phyloP scores from a whole-genome alignment of 2,329 filamentous ascomycete genomes.

The Phaeosphaeriaceae sp. region DNA sequence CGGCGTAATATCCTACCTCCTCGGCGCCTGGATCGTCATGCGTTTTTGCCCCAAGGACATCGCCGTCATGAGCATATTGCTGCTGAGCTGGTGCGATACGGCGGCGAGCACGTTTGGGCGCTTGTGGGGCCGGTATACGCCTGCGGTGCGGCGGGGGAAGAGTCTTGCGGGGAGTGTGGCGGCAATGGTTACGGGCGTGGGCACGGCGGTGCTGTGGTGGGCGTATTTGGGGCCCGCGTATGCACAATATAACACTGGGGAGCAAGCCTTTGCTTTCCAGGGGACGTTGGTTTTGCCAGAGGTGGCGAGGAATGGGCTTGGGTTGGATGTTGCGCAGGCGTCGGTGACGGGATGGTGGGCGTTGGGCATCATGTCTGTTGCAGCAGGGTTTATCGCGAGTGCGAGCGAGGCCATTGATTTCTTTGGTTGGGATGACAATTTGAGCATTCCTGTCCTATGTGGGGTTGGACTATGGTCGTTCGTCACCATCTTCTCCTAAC shows the following conservation, averaged over 20 bases:
- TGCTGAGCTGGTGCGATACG: conserved; percentile 97
- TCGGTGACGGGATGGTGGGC: conserved; percentile 74
- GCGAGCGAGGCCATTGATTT: conserved; percentile 89
- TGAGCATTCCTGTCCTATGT: conserved; percentile 93
- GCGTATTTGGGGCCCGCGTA: conserved; percentile 74
- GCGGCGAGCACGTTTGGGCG: conserved; percentile 94
- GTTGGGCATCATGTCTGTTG: conserved; percentile 79
- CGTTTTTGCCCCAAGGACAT: conserved; percentile 92
- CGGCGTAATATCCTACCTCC: conserved; percentile 94
- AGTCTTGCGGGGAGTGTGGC: conserved; percentile 88
- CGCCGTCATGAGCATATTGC: conserved; percentile 83
- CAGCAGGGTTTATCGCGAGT: conserved; percentile 87
- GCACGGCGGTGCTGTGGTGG: conserved; percentile 86
- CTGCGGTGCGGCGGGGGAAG: conserved; percentile 83
- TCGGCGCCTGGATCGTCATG: conserved; percentile 86
- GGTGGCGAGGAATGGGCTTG: conserved; percentile 64
- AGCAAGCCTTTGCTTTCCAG: conserved; percentile 78
- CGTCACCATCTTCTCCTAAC: conserved; percentile 78
- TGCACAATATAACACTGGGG: conserved; percentile 44
- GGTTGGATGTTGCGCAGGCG: conserved; percentile 63
- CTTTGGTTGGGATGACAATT: conserved; percentile 95
- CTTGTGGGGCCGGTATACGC: conserved; percentile 87
- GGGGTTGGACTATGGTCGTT: conserved; percentile 90
- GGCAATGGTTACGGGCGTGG: conserved; percentile 81
- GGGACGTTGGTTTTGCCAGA: conserved; percentile 75